Evolutionary conservation across 129 eudicot species (phyloP).

Genomic region (Dittrichia graveolens): DNA sequence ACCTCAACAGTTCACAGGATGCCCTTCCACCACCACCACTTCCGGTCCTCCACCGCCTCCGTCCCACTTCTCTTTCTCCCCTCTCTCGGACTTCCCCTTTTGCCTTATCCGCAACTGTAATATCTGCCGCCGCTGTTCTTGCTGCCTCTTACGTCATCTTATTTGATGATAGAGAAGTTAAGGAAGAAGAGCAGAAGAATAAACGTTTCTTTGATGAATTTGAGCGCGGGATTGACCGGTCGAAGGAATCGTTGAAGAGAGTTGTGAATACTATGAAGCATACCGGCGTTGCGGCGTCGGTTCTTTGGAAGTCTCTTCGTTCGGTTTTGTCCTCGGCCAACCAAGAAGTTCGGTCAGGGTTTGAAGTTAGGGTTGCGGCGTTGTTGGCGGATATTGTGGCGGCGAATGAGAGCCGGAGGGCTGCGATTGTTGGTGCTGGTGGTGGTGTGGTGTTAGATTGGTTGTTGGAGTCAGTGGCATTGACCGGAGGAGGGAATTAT

Average conservation of each 20-base stretch:
- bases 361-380: constrained; percentile 88
- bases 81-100: constrained; percentile 24
- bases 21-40: constrained; percentile 35
- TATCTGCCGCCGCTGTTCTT: constrained; percentile 36
- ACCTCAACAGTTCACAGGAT: constrained; percentile 30
- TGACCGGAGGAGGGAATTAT: constrained; percentile 43
- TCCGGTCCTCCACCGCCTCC: constrained; percentile 35
- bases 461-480: constrained; percentile 74
- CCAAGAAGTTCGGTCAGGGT: constrained; percentile 89
- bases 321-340: constrained; percentile 86
- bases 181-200: not conserved
- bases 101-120: constrained; percentile 50
- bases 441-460: constrained; percentile 92
- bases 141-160: constrained; percentile 33
- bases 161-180: constrained; percentile 13
- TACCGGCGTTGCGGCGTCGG: constrained; percentile 81
- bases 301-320: constrained; percentile 77
- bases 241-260: constrained; percentile 52
- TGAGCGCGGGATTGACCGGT: constrained; percentile 40
- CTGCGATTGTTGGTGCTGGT: constrained; percentile 87
- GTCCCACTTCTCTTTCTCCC: constrained; percentile 16
- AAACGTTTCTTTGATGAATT: constrained; percentile 36
- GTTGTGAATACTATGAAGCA: constrained; percentile 58
- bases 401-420: constrained; percentile 74
- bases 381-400: constrained; percentile 89